Evolutionary conservation across 495 filamentous ascomycete species (phyloP).

Genomic region (Penicillium taxi): DNA sequence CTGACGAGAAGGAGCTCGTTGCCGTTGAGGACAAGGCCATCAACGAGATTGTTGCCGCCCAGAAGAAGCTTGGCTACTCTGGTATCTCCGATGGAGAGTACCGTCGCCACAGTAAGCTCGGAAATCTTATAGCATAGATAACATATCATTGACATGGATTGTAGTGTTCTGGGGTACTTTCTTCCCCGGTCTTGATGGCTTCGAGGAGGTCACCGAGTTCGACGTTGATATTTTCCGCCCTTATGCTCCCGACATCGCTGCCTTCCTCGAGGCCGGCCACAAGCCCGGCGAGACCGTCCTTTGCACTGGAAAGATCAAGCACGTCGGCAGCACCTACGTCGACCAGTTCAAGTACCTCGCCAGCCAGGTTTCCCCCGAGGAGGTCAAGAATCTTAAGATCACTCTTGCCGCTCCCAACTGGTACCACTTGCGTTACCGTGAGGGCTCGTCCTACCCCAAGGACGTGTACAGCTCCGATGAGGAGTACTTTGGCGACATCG

Average conservation of each 20-base stretch:
- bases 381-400: constrained; percentile 60
- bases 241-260: constrained; percentile 74
- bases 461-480: constrained; percentile 57
- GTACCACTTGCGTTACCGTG: constrained; percentile 67
- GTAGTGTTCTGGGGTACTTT: constrained; percentile 64
- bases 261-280: constrained; percentile 59
- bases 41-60: constrained; percentile 55
- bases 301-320: constrained; percentile 64
- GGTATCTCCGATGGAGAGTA: constrained; percentile 72
- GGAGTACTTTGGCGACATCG: constrained; percentile 69
- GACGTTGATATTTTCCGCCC: constrained; percentile 56
- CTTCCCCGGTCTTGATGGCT: constrained; percentile 68
- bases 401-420: constrained; percentile 66
- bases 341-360: constrained; percentile 65
- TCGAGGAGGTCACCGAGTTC: constrained; percentile 53
- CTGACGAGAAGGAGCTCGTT: constrained; percentile 29
- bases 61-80: constrained; percentile 58
- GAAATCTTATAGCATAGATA: background rate
- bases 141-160: background rate
- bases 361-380: constrained; percentile 47
- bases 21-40: constrained; percentile 59
- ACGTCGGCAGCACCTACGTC: constrained; percentile 52
- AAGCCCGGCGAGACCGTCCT: constrained; percentile 69
- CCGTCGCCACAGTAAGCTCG: constrained; percentile 51
- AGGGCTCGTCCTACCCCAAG: constrained; percentile 59